Conservation (phyloP, 768 basidiomycete genomes). For the Trametes elegans region DNA sequence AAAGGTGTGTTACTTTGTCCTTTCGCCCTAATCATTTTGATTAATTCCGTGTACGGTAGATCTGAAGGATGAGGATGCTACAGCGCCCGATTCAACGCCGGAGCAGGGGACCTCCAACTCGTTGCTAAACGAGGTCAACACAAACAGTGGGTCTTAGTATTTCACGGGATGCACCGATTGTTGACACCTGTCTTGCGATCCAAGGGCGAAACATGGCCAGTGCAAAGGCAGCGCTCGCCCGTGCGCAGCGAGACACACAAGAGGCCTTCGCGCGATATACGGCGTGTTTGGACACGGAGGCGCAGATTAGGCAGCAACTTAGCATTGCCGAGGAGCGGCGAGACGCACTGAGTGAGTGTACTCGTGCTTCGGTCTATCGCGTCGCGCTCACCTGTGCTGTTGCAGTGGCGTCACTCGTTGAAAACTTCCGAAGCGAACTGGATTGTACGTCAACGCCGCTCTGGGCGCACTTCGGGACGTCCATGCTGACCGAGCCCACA, state of each 20-base stretch:
- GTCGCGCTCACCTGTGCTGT: slow-evolving; percentile 17
- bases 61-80: slow-evolving; percentile 7
- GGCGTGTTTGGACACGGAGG: slow-evolving; percentile 64
- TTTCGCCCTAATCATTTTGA: neutral
- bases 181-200: slow-evolving; percentile 10
- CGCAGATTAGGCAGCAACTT: slow-evolving; percentile 64
- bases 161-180: neutral
- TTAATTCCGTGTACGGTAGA: neutral
- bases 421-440: slow-evolving; percentile 22
- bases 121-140: slow-evolving; percentile 24
- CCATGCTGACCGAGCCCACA: neutral
- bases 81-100: slow-evolving; percentile 4
- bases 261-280: slow-evolving; percentile 71
- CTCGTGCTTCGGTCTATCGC: neutral
- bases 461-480: neutral
- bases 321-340: slow-evolving; percentile 64
- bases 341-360: slow-evolving; percentile 52
- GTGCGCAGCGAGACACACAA: slow-evolving; percentile 70
- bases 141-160: slow-evolving; percentile 41
- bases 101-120: slow-evolving; percentile 13
- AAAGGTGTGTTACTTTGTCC: slow-evolving; percentile 17
- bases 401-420: slow-evolving; percentile 26
- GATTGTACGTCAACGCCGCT: slow-evolving; percentile 21
- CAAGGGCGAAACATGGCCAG: slow-evolving; percentile 63
- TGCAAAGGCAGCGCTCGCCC: slow-evolving; percentile 54